Evolutionary conservation across 768 basidiomycete species (phyloP).

Genomic region (Rossbeevera mucosa): DNA sequence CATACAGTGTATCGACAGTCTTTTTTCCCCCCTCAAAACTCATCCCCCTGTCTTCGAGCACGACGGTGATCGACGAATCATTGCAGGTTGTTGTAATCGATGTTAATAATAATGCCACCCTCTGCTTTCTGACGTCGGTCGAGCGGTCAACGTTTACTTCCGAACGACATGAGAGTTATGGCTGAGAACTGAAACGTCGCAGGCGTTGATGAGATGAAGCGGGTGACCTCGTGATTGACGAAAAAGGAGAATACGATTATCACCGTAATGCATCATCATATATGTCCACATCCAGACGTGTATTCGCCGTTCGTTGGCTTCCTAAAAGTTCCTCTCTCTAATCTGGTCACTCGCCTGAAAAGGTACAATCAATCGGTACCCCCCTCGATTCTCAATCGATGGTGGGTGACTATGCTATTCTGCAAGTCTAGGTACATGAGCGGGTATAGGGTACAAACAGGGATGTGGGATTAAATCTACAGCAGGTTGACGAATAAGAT

Average conservation of each 20-base stretch:
- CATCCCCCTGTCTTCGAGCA: conserved; percentile 1
- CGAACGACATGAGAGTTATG: neutral
- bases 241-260: neutral
- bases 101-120: neutral
- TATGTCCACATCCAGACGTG: neutral
- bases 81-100: conserved; percentile 3
- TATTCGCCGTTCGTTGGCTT: neutral
- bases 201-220: neutral
- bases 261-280: neutral
- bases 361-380: neutral
- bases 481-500: conserved; percentile 15
- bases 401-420: conserved; percentile 6
- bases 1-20: conserved; percentile 28
- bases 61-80: conserved; percentile 13
- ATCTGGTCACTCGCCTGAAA: neutral
- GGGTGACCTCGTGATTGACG: neutral
- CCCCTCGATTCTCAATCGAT: neutral
- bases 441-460: conserved; percentile 9
- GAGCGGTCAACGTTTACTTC: neutral
- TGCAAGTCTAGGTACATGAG: conserved; percentile 12
- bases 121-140: neutral
- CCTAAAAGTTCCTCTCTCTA: no score
- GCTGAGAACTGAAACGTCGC: neutral
- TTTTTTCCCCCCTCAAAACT: neutral
- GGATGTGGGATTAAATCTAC: conserved; percentile 16